These are phyloP conservation scores for Solanum virginianum DNA, from an alignment of 257 asterid genomes.

Conservation along the genomic window DNA sequence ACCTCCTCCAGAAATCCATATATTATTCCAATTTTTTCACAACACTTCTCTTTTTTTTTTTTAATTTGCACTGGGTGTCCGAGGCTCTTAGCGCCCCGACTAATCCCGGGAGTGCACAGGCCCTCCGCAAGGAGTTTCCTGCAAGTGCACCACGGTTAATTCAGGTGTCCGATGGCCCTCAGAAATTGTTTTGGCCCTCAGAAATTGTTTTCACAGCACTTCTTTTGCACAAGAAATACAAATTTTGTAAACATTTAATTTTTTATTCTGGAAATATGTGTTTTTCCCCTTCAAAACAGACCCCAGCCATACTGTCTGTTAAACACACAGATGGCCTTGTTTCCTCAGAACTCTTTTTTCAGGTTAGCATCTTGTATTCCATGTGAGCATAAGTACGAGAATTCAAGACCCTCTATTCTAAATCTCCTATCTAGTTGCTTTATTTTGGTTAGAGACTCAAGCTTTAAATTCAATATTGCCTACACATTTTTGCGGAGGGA, in stretches of 20 bases:
- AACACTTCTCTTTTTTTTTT: too few relatives aligned
- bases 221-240: not conserved
- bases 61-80: too few relatives aligned
- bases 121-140: too few relatives aligned
- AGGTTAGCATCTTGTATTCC: not conserved
- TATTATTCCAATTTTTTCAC: not conserved
- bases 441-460: not conserved
- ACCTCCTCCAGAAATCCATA: not conserved
- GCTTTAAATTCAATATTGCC: not conserved
- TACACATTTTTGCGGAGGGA: not conserved
- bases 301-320: not conserved
- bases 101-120: too few relatives aligned
- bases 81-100: too few relatives aligned
- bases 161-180: too few relatives aligned
- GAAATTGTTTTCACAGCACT: not conserved
- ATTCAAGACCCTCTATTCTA: not conserved
- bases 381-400: not conserved
- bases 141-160: too few relatives aligned
- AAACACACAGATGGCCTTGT: not conserved
- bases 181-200: too few relatives aligned
- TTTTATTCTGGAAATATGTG: not conserved
- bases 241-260: not conserved
- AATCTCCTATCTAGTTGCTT: not conserved
- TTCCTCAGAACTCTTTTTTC: not conserved
- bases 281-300: not conserved